Evolutionary conservation across 116 monocot species (phyloP).

Genomic region (Phalaenopsis hybrid): DNA sequence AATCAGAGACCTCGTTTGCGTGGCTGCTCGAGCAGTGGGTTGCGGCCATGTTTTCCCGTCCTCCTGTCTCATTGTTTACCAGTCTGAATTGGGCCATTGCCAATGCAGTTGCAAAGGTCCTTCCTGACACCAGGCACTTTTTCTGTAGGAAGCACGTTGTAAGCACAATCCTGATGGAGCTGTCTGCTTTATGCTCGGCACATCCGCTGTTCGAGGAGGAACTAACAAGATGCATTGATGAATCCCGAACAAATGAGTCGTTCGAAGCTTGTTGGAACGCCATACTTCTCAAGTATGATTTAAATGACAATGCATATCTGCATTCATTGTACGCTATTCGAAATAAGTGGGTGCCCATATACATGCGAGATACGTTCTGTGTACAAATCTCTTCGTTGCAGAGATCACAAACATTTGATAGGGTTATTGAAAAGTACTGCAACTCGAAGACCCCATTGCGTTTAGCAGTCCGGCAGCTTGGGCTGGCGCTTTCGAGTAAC

Average conservation of each 20-base stretch:
- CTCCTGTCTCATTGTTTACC: conserved; percentile 52
- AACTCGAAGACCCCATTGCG: conserved; percentile 44
- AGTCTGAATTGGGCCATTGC: conserved; percentile 33
- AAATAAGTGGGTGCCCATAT: conserved; percentile 66
- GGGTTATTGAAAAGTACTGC: conserved; percentile 53
- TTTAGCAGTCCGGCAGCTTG: conserved; percentile 49
- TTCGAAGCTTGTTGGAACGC: conserved; percentile 66
- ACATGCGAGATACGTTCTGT: conserved; percentile 56
- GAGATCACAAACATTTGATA: conserved; percentile 47
- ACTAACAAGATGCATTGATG: conserved; percentile 47
- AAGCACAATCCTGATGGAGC: conserved; percentile 33
- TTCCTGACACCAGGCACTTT: conserved; percentile 43
- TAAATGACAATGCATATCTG: conserved; percentile 55
- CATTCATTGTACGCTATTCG: conserved; percentile 58
- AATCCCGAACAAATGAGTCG: conserved; percentile 46
- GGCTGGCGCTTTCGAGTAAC: conserved; percentile 38
- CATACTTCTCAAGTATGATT: conserved; percentile 35
- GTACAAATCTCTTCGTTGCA: conserved; percentile 34
- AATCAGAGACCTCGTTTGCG: conserved; percentile 59
- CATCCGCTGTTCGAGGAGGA: conserved; percentile 43
- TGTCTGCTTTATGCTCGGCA: conserved; percentile 32
- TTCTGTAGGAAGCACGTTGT: conserved; percentile 48
- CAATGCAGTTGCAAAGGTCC: conserved; percentile 29
- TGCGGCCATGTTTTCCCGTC: conserved; percentile 40
- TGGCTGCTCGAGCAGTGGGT: conserved; percentile 77